phyloP scores from a whole-genome alignment of 2,329 filamentous ascomycete species.

The Xylariaceae sp. region DNA sequence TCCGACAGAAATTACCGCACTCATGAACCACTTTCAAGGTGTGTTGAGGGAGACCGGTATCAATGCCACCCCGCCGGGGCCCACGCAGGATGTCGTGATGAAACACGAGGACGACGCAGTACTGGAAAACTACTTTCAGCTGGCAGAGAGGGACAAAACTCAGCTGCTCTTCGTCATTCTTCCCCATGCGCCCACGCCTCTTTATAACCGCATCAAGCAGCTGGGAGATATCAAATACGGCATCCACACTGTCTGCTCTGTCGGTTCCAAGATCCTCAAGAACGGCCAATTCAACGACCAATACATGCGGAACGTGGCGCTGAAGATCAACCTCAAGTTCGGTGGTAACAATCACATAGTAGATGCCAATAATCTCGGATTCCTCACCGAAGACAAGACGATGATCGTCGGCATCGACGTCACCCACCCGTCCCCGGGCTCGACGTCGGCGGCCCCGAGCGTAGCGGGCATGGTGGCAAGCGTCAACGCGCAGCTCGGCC shows the following conservation, averaged over 20 bases:
- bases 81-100: background rate
- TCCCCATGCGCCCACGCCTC: constrained; percentile 33
- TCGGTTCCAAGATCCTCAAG: constrained; percentile 43
- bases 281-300: constrained; percentile 32
- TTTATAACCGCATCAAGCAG: constrained; percentile 55
- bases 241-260: constrained; percentile 54
- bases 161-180: constrained; percentile 47
- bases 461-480: constrained; percentile 66
- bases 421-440: constrained; percentile 66
- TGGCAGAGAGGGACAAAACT: background rate
- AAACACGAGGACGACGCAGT: background rate
- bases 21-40: background rate
- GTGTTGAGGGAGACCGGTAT: constrained; percentile 1
- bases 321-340: constrained; percentile 63
- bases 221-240: constrained; percentile 52
- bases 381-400: constrained; percentile 52
- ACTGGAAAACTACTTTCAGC: background rate
- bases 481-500: constrained; percentile 52
- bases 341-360: constrained; percentile 56
- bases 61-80: background rate
- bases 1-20: background rate
- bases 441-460: constrained; percentile 52
- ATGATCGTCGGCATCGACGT: constrained; percentile 73
- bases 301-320: constrained; percentile 51
- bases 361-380: constrained; percentile 42